Conservation (phyloP, 2,329 filamentous ascomycete species). For the Stagonosporopsis tanaceti region DNA sequence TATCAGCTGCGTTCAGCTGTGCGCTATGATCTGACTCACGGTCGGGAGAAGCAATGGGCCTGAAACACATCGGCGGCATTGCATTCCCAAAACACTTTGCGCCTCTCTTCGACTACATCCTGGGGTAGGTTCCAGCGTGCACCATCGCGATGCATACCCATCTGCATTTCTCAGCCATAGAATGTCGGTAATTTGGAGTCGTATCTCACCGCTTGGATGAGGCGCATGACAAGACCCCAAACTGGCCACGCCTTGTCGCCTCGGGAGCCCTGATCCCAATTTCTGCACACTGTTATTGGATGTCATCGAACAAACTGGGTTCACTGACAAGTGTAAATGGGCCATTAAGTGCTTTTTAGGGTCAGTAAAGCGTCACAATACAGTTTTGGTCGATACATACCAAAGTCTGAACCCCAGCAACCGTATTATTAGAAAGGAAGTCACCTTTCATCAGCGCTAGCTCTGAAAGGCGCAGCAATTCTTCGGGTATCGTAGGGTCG, state of each 20-base stretch:
- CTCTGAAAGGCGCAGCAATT: constrained; percentile 4
- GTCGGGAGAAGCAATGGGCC: constrained; percentile 12
- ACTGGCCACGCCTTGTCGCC: constrained; percentile 12
- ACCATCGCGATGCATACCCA: constrained; percentile 14
- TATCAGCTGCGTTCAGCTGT: background rate
- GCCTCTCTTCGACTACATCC: constrained; percentile 10
- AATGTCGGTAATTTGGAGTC: background rate
- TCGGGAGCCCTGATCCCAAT: constrained; percentile 4
- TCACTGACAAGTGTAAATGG: constrained; percentile 1
- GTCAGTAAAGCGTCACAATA: background rate
- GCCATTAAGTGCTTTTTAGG: background rate
- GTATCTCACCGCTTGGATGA: constrained; percentile 7
- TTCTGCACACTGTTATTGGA: background rate
- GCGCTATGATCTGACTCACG: background rate
- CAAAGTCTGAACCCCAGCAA: constrained; percentile 10
- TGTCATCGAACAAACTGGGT: background rate
- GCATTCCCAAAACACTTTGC: constrained; percentile 15
- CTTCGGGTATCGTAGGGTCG: constrained; percentile 1
- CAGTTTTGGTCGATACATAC: background rate
- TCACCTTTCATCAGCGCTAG: constrained; percentile 9
- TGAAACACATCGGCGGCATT: constrained; percentile 13
- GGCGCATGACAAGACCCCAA: constrained; percentile 10
- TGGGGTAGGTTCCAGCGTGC: constrained; percentile 8
- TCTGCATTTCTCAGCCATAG: background rate
- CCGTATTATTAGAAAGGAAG: constrained; percentile 9